These are phyloP conservation scores for Mycena belliarum DNA, from an alignment of 768 basidiomycete genomes.

Conservation along the genomic window DNA sequence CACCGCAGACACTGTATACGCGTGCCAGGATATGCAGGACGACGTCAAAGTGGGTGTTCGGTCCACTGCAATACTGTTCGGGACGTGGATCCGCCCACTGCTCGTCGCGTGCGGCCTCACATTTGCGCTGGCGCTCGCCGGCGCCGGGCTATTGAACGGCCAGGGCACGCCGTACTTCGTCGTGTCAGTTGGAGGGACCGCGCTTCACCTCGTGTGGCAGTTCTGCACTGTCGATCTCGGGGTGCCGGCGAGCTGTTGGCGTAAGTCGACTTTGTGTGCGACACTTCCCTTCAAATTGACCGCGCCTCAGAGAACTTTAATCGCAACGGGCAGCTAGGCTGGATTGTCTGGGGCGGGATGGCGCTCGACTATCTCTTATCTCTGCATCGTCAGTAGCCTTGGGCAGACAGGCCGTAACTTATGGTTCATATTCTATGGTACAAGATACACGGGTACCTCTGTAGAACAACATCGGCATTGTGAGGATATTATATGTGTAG, in stretches of 20 bases:
- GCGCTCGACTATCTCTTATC: too few species aligned
- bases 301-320: too few species aligned
- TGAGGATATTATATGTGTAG: too few species aligned
- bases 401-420: too few species aligned
- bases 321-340: too few species aligned
- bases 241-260: slow-evolving; percentile 47
- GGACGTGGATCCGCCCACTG: slow-evolving; percentile 56
- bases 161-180: slow-evolving; percentile 38
- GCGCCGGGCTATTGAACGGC: slow-evolving; percentile 53
- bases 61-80: slow-evolving; percentile 76
- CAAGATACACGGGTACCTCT: too few species aligned
- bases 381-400: too few species aligned
- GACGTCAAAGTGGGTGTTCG: slow-evolving; percentile 73
- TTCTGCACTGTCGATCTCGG: slow-evolving; percentile 44
- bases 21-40: slow-evolving; percentile 77
- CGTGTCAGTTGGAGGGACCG: slow-evolving; percentile 48
- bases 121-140: slow-evolving; percentile 54
- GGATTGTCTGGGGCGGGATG: too few species aligned
- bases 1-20: slow-evolving; percentile 65
- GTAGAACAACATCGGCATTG: too few species aligned
- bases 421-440: too few species aligned
- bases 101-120: slow-evolving; percentile 50
- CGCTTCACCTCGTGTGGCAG: slow-evolving; percentile 49
- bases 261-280: slow-evolving; percentile 27
- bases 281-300: too few species aligned